A percentile compares a stretch with the other conserved stretches of the same genome.
These are phyloP conservation scores for Pezicula carpinea DNA, from an alignment of 2,329 filamentous ascomycete species.

Conservation along the genomic window DNA sequence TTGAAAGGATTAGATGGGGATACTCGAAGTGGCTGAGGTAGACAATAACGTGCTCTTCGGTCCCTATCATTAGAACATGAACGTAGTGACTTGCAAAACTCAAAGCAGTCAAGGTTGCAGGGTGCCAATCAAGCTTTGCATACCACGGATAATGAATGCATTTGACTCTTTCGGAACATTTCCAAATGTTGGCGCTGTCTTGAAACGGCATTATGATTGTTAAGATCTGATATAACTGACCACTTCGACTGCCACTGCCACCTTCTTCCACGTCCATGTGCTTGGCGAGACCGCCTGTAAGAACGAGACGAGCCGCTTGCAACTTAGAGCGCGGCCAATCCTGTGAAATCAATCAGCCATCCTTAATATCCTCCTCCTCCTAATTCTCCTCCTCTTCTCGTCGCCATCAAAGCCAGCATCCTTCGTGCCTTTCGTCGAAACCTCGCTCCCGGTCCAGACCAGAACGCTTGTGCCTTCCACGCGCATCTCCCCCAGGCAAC, in stretches of 20 bases:
- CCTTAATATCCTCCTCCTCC: too few relatives aligned
- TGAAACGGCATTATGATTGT: too few relatives aligned
- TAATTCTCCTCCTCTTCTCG: background rate
- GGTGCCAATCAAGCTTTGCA: too few relatives aligned
- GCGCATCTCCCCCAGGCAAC: too few relatives aligned
- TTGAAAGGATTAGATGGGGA: constrained; percentile 84
- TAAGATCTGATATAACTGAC: too few relatives aligned
- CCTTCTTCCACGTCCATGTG: background rate
- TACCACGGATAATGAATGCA: too few relatives aligned
- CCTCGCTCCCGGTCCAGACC: background rate
- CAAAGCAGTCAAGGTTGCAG: too few relatives aligned
- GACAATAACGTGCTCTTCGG: constrained; percentile 1
- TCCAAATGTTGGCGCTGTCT: too few relatives aligned
- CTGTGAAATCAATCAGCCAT: background rate
- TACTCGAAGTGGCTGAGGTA: constrained; percentile 69
- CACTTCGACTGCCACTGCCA: background rate
- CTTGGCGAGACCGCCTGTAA: constrained; percentile 2
- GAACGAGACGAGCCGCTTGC: constrained; percentile 1
- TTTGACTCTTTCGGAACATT: too few relatives aligned
- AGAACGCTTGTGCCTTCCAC: too few relatives aligned
- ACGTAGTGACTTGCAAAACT: too few relatives aligned
- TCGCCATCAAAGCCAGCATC: background rate
- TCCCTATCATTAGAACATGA: background rate
- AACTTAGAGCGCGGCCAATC: background rate
- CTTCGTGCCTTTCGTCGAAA: background rate